A percentile compares a stretch with the other conserved stretches of the same genome.
phyloP scores from a whole-genome alignment of 345 rosid species.

The Salix brachista region DNA sequence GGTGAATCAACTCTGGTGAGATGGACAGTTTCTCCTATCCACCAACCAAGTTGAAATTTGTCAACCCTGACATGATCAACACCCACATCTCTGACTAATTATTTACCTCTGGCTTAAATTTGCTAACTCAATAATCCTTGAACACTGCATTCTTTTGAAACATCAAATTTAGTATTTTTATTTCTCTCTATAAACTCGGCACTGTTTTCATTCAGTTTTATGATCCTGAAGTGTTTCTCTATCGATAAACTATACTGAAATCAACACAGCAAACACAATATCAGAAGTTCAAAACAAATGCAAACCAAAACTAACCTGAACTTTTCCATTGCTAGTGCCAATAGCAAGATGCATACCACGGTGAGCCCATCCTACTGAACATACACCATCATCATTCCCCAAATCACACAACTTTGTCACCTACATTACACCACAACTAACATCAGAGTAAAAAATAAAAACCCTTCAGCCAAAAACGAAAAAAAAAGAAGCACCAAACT shows the following conservation, averaged over 20 bases:
- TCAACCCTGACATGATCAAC: not conserved
- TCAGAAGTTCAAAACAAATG: not conserved
- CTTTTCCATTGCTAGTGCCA: constrained; percentile 84
- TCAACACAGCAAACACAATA: not conserved
- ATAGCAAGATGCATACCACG: constrained; percentile 84
- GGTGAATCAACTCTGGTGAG: not conserved
- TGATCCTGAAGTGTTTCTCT: not conserved
- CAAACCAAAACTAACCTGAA: constrained; percentile 49
- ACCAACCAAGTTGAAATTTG: constrained; percentile 1
- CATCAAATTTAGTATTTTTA: not conserved
- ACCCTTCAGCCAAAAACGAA: not conserved
- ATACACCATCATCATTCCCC: constrained; percentile 78
- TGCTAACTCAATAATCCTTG: not conserved
- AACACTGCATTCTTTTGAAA: not conserved
- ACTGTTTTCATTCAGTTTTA: not conserved
- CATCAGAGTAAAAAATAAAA: not conserved
- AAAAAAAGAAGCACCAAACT: not conserved
- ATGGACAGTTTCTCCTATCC: not conserved
- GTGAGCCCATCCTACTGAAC: constrained; percentile 95
- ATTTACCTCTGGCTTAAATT: not conserved
- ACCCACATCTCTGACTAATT: not conserved
- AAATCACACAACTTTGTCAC: constrained; percentile 95
- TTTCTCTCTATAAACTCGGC: not conserved
- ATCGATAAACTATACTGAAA: not conserved
- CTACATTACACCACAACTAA: constrained; percentile 29